Base-by-base conservation (phyloP, 2,329 filamentous ascomycete genomes). In the Fusarium agapanthi region DNA sequence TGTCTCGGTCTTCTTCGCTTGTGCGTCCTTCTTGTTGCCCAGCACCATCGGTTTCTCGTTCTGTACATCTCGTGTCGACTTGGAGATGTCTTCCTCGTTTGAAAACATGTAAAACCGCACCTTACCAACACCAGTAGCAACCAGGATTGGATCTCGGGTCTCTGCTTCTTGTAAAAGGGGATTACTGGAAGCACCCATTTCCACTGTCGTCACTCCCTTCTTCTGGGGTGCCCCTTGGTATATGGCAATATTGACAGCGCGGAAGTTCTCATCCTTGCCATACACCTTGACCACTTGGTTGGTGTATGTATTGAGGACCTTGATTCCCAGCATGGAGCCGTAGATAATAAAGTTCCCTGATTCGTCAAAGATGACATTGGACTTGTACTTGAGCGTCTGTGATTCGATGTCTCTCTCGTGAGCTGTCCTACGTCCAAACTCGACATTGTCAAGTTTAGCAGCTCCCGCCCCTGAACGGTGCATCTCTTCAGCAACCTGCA, bases 41-140 rank as follows among this genome's bases (percentile, higher is more conserved):
- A 91, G 80, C 58, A 90, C 87, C 4, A 90, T 92, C 1, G 95
- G 96, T 76, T 95, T 95, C 83, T 99, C 96, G 80, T 99, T 99
- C 76, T 97, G 95, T 16, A 99, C 88, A 80, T 99, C 96, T 74
- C 96, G 91, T 40, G 92, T 91, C 13, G 93, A 92, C 81, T 95
- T 97, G 74, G 91, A 92, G 57, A 96, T 88, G 30, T 94, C 92
- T 41, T 91, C 89, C 43, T 97, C 93, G 81, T 98, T 97, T 40
- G 94, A 97, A 82, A 98, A 99, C 90, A 98, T 95, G 87, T 98
- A 99, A 84, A 99, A 99, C 44, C 97, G 92, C 34, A 93, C 89
- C 83, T 97, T 98, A 71, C 91, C 93, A 50, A 93, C 91, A 1
- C 91, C 95, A 0, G 96, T 98, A 15, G 89, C 88, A 48, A 97